A percentile compares a stretch with the other conserved stretches of the same genome.
Conservation (phyloP, 2,329 filamentous ascomycete genomes). For the Sclerotinia borealis region DNA sequence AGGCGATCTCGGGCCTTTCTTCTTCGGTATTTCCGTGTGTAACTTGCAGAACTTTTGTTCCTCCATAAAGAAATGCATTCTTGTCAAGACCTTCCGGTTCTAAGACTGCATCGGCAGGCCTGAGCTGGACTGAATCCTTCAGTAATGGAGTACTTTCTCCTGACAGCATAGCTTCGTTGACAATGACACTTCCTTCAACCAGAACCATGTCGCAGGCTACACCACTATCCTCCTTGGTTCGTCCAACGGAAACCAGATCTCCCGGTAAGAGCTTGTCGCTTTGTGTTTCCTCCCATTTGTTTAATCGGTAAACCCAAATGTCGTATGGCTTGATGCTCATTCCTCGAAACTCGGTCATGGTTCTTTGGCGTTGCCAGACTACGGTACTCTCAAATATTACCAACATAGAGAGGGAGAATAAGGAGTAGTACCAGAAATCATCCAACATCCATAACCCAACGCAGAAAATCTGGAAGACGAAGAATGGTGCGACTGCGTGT, state of each 20-base stretch:
- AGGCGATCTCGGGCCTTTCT: conserved; percentile 63
- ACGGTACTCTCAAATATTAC: conserved; percentile 97
- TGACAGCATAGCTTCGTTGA: conserved; percentile 99
- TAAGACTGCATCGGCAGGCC: conserved; percentile 71
- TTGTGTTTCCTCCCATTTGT: conserved; percentile 80
- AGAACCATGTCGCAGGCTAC: conserved; percentile 96
- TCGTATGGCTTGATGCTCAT: conserved; percentile 99
- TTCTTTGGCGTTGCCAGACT: conserved; percentile 97
- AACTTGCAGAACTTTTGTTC: conserved; percentile 94
- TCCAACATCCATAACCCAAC: conserved; percentile 98
- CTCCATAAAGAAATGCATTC: conserved; percentile 92
- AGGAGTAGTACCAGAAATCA: conserved; percentile 99
- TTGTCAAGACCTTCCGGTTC: conserved; percentile 93
- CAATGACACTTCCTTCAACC: conserved; percentile 90
- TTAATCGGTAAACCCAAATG: conserved; percentile 81
- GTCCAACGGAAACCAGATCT: conserved; percentile 83
- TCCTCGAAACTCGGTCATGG: conserved; percentile 89
- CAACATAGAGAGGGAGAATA: conserved; percentile 98
- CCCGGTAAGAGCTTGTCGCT: conserved; percentile 92
- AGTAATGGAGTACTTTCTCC: conserved; percentile 95
- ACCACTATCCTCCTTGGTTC: conserved; percentile 94
- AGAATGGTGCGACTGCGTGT: conserved; percentile 97
- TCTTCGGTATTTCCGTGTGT: conserved; percentile 79
- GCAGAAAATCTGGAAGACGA: conserved; percentile 98
- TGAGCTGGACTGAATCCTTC: conserved; percentile 91